Evolutionary conservation across 768 basidiomycete genomes (phyloP).

Genomic region (Arthromyces matolae): DNA sequence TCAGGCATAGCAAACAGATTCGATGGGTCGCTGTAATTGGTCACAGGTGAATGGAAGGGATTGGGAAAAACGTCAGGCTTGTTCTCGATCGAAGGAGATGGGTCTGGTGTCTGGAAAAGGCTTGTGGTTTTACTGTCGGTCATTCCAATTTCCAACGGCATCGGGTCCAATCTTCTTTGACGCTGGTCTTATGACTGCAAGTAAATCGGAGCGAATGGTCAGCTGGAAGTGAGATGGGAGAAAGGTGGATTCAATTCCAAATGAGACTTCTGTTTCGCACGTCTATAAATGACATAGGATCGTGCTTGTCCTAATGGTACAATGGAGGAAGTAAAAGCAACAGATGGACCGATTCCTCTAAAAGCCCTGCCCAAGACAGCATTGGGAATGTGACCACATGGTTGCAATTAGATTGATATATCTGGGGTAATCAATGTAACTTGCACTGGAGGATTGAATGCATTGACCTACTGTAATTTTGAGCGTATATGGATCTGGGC

Average conservation of each 20-base stretch:
- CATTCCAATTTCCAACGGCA: neutral
- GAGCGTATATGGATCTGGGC: neutral
- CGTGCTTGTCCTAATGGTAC: conserved; percentile 1
- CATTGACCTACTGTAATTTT: too few species aligned
- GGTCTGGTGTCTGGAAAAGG: conserved; percentile 1
- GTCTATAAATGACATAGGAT: conserved; percentile 9
- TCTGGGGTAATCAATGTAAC: too few species aligned
- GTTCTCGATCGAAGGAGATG: conserved; percentile 4
- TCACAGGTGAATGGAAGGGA: conserved; percentile 13
- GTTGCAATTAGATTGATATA: too few species aligned
- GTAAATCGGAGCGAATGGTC: too few species aligned
- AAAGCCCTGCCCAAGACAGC: too few species aligned
- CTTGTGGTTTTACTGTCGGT: conserved; percentile 1
- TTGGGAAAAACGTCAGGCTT: conserved; percentile 6
- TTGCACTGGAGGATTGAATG: too few species aligned
- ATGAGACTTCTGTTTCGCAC: conserved; percentile 18
- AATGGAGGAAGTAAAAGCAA: neutral
- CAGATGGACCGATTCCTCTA: too few species aligned
- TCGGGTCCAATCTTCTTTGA: too few species aligned
- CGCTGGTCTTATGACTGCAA: too few species aligned
- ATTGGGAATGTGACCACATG: too few species aligned
- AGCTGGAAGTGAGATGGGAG: neutral
- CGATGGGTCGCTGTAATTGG: conserved; percentile 20
- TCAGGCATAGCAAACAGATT: conserved; percentile 31
- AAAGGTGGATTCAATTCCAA: conserved; percentile 9